Conservation (phyloP, 1,139 yeast species). For the Yamadazyma spencermartinsiae region DNA sequence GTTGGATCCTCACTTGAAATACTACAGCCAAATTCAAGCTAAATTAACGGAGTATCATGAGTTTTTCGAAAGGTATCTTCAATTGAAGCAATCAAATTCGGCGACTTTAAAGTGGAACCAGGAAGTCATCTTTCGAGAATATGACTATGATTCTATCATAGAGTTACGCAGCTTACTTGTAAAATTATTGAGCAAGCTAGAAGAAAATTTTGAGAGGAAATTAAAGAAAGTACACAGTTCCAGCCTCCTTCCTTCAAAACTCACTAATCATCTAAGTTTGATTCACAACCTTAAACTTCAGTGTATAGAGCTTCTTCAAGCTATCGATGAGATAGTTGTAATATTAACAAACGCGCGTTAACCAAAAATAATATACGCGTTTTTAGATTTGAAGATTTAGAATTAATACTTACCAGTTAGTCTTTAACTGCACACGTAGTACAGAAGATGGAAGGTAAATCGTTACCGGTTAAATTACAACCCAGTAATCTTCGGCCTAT, state of each 20-base stretch:
- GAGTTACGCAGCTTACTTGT: constrained; percentile 13
- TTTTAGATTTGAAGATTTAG: too few species aligned
- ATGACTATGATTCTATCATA: constrained; percentile 12
- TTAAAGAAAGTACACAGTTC: constrained; percentile 4
- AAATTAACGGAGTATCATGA: constrained; percentile 13
- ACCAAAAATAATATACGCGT: background rate
- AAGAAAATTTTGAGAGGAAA: constrained; percentile 12
- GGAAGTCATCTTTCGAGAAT: constrained; percentile 6
- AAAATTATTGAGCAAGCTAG: constrained; percentile 12
- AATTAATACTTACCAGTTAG: background rate
- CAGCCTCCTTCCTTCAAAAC: constrained; percentile 1
- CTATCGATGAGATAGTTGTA: constrained; percentile 12
- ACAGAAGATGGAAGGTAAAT: constrained; percentile 8
- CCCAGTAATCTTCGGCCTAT: constrained; percentile 86
- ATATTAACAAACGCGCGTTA: constrained; percentile 15
- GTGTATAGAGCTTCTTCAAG: constrained; percentile 8
- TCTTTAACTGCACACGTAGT: background rate
- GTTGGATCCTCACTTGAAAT: constrained; percentile 6
- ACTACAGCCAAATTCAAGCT: constrained; percentile 12
- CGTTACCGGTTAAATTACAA: constrained; percentile 69
- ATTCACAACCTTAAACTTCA: constrained; percentile 10
- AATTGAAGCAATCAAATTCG: background rate
- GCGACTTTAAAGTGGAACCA: background rate
- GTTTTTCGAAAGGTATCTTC: background rate
- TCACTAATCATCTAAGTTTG: constrained; percentile 10